These are phyloP conservation scores for Tolypocladium inflatum DNA, from an alignment of 2,329 filamentous ascomycete genomes.

Conservation along the genomic window DNA sequence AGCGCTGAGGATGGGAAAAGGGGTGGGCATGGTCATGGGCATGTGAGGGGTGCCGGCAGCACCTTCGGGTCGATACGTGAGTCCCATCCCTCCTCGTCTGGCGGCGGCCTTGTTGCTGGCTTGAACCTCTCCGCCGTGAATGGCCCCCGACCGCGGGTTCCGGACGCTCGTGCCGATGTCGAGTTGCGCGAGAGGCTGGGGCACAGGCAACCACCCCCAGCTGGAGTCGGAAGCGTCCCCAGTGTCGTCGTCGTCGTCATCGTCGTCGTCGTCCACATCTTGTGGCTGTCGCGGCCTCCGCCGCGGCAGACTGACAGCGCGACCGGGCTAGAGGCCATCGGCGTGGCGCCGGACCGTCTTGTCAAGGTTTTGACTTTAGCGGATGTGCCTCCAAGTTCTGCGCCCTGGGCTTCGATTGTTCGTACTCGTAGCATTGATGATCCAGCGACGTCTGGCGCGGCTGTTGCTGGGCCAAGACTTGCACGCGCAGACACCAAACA, in stretches of 20 bases:
- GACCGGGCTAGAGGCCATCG: no score
- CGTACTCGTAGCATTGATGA: background rate
- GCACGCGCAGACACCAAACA: background rate
- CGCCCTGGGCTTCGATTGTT: background rate
- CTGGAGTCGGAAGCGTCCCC: background rate
- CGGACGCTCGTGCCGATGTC: background rate
- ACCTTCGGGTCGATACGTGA: background rate
- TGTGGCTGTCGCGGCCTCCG: no score
- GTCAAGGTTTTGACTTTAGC: no score
- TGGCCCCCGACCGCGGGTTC: background rate
- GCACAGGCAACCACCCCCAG: background rate
- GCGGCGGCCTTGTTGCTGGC: background rate
- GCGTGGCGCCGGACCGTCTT: no score
- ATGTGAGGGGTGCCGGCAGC: background rate
- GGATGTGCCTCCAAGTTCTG: no score
- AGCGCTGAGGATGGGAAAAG: no score
- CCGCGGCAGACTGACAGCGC: no score
- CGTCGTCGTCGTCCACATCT: no score
- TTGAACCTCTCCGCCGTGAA: background rate
- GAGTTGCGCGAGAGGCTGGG: background rate
- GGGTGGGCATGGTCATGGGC: background rate
- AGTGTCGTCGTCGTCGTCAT: no score
- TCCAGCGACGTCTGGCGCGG: background rate
- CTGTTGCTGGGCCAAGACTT: background rate
- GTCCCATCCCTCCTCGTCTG: background rate